Evolutionary conservation across 2,329 filamentous ascomycete genomes (phyloP).

Genomic region (Simplicillium aogashimaense): DNA sequence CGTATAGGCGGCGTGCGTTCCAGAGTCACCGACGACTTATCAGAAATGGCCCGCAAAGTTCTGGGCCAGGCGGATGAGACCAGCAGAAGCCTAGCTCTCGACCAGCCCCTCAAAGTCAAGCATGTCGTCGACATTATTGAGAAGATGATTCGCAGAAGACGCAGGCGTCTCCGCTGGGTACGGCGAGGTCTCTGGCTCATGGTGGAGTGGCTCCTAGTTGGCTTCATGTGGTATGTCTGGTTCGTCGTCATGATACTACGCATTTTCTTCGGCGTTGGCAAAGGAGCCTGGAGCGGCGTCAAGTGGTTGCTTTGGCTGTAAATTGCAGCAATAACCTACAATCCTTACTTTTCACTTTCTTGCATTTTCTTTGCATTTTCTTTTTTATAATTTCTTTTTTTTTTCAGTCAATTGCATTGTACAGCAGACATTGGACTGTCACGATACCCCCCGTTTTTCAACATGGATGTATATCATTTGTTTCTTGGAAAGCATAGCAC

Average conservation of each 20-base stretch:
- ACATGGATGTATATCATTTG: not conserved
- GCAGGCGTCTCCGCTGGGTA: conserved; percentile 61
- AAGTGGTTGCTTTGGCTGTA: conserved; percentile 79
- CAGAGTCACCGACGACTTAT: conserved; percentile 41
- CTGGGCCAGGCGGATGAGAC: conserved; percentile 75
- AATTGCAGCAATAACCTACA: not conserved
- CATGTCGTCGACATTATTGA: conserved; percentile 70
- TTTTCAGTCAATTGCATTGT: not conserved
- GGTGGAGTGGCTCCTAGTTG: conserved; percentile 81
- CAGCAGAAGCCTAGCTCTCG: conserved; percentile 63
- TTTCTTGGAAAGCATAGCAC: not conserved
- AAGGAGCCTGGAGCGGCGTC: conserved; percentile 48
- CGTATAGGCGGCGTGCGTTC: conserved; percentile 37
- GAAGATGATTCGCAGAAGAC: conserved; percentile 60
- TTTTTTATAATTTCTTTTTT: conserved; percentile 2
- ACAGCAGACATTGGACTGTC: too few species aligned
- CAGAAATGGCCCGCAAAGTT: conserved; percentile 52
- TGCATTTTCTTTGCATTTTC: conserved; percentile 4
- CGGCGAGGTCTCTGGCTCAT: conserved; percentile 68
- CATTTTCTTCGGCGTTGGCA: conserved; percentile 51
- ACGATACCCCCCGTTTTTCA: not conserved
- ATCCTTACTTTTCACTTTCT: conserved; percentile 2
- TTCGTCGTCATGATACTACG: conserved; percentile 72
- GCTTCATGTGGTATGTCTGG: conserved; percentile 93
- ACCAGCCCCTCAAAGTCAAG: conserved; percentile 72